Percentiles rank a stretch among this genome's conserved stretches.
Evolutionary conservation across 2,329 filamentous ascomycete genomes (phyloP).

Genomic region (Xylaria polymorpha): DNA sequence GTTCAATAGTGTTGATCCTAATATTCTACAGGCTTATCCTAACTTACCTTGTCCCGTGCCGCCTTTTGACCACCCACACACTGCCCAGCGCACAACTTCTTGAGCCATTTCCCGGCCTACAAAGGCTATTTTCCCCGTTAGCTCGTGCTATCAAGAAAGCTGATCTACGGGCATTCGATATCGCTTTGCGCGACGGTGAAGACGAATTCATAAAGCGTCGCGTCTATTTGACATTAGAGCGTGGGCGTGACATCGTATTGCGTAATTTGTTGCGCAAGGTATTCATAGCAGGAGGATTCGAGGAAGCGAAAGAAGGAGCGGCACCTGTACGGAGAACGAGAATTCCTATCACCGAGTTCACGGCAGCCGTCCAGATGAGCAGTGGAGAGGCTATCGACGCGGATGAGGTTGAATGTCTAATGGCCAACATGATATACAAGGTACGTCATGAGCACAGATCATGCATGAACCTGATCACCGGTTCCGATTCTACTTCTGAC

Average conservation of each 20-base stretch:
- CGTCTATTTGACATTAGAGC: conserved; percentile 94
- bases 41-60: conserved; percentile 93
- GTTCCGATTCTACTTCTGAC: conserved; percentile 1
- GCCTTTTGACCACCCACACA: conserved; percentile 86
- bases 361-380: conserved; percentile 82
- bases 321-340: conserved; percentile 76
- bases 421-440: conserved; percentile 99
- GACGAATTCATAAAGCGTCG: conserved; percentile 93
- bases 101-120: conserved; percentile 78
- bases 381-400: conserved; percentile 76
- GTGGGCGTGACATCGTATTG: conserved; percentile 89
- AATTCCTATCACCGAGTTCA: conserved; percentile 85
- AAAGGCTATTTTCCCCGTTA: conserved; percentile 82
- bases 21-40: conserved; percentile 77
- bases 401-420: conserved; percentile 94
- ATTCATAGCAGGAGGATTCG: conserved; percentile 85
- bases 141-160: conserved; percentile 82
- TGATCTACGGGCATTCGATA: conserved; percentile 85
- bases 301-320: conserved; percentile 76
- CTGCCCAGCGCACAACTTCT: conserved; percentile 81
- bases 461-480: background rate
- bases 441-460: conserved; percentile 59
- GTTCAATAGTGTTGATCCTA: conserved; percentile 42
- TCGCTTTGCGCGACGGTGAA: conserved; percentile 82
- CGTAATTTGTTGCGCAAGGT: conserved; percentile 94